A percentile compares a stretch with the other conserved stretches of the same genome.
These are phyloP conservation scores for Carallia brachiata DNA, from an alignment of 345 rosid species.

Conservation along the genomic window DNA sequence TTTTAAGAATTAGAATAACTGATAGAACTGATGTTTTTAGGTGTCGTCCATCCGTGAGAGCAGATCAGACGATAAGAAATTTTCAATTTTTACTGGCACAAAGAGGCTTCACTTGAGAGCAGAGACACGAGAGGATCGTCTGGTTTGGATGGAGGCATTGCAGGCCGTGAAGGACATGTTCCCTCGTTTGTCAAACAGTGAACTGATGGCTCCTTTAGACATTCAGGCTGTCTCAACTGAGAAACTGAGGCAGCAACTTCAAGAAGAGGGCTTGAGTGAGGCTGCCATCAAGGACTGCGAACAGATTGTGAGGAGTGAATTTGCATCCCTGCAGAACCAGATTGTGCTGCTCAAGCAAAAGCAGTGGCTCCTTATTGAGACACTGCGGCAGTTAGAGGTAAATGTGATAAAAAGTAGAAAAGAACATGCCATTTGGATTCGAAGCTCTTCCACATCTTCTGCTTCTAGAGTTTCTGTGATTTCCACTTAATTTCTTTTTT, in stretches of 20 bases:
- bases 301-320: slow-evolving; percentile 68
- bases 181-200: slow-evolving; percentile 70
- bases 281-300: slow-evolving; percentile 60
- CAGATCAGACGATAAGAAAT: slow-evolving; percentile 64
- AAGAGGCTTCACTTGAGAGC: slow-evolving; percentile 77
- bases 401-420: slow-evolving; percentile 7
- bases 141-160: slow-evolving; percentile 66
- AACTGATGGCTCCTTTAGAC: slow-evolving; percentile 53
- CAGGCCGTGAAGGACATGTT: slow-evolving; percentile 72
- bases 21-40: slow-evolving; percentile 19
- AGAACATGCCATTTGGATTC: slow-evolving; percentile 9
- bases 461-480: neutral
- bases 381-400: slow-evolving; percentile 91
- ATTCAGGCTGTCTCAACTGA: slow-evolving; percentile 55
- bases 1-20: neutral
- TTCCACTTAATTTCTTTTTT: neutral
- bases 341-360: slow-evolving; percentile 59
- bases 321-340: slow-evolving; percentile 51
- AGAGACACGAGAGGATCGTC: slow-evolving; percentile 50
- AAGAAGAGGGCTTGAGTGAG: slow-evolving; percentile 61
- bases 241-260: slow-evolving; percentile 61
- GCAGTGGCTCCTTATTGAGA: slow-evolving; percentile 60
- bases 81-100: slow-evolving; percentile 72
- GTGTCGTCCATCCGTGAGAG: slow-evolving; percentile 65
- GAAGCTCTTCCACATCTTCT: slow-evolving; percentile 2